These are phyloP conservation scores for Raffaelea deltoideospora DNA, from an alignment of 2,329 filamentous ascomycete species.

Conservation along the genomic window DNA sequence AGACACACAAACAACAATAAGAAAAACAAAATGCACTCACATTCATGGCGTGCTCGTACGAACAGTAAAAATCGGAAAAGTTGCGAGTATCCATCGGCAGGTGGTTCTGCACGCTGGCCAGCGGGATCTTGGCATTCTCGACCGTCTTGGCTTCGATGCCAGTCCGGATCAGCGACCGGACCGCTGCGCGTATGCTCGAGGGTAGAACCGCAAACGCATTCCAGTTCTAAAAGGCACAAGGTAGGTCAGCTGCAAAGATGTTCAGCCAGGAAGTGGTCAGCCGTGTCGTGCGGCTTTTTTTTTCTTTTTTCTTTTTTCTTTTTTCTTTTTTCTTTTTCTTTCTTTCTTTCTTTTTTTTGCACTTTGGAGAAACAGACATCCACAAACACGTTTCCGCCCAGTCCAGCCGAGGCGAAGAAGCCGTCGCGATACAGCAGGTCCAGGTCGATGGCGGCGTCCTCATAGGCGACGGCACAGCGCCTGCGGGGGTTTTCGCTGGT, in stretches of 20 bases:
- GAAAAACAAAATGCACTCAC: not conserved
- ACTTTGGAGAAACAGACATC: not conserved
- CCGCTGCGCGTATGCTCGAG: not conserved
- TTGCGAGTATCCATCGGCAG: not conserved
- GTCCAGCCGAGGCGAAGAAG: not conserved
- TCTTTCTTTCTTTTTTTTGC: not conserved
- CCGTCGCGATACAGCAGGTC: not conserved
- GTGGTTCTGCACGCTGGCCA: not conserved
- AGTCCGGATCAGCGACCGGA: not conserved
- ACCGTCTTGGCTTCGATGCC: not conserved
- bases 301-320: not conserved
- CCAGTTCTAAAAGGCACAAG: not conserved
- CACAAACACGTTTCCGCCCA: not conserved
- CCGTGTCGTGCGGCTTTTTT: too few species aligned
- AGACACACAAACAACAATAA: too few species aligned
- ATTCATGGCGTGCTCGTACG: not conserved
- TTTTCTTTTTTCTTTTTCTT: not conserved
- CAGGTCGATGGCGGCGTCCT: not conserved
- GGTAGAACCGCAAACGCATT: not conserved
- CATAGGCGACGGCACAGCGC: not conserved
- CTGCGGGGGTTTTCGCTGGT: not conserved
- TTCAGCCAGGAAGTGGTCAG: too few species aligned
- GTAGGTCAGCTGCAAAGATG: too few species aligned
- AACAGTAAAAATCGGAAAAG: not conserved
- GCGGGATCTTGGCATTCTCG: not conserved